Percentiles rank a stretch among this genome's conserved stretches.
Evolutionary conservation across 352 stramenopile species (phyloP).

Genomic region (Phytophthora gonapodyides): DNA sequence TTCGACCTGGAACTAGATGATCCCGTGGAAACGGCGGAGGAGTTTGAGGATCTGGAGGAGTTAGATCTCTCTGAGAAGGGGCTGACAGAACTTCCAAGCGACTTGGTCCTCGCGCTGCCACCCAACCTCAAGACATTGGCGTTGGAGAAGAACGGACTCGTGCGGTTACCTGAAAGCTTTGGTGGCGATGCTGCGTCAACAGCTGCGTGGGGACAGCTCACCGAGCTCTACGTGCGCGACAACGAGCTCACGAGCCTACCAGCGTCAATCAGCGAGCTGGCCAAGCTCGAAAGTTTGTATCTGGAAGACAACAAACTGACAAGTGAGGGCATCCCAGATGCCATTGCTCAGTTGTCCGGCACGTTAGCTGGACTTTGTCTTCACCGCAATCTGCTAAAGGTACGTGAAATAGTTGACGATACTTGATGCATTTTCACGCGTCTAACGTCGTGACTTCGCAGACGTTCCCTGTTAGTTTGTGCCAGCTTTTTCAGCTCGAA

Average conservation of each 20-base stretch:
- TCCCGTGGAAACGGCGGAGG: slow-evolving; percentile 57
- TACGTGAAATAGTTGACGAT: slow-evolving; percentile 16
- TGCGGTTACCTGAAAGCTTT: slow-evolving; percentile 56
- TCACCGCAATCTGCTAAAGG: slow-evolving; percentile 80
- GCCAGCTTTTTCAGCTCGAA: slow-evolving; percentile 66
- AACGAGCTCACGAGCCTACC: slow-evolving; percentile 72
- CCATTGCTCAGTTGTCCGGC: slow-evolving; percentile 48
- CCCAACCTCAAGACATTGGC: slow-evolving; percentile 76
- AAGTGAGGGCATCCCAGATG: slow-evolving; percentile 55
- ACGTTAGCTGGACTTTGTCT: slow-evolving; percentile 72
- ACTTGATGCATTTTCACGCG: neutral
- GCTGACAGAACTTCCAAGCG: slow-evolving; percentile 55
- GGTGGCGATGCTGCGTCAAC: slow-evolving; percentile 24
- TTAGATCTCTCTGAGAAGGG: slow-evolving; percentile 84
- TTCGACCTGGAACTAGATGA: slow-evolving; percentile 76
- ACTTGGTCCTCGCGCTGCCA: slow-evolving; percentile 57
- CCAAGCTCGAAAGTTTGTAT: slow-evolving; percentile 80
- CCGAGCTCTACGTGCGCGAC: slow-evolving; percentile 83
- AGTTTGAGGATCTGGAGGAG: slow-evolving; percentile 77
- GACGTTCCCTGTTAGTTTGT: slow-evolving; percentile 68
- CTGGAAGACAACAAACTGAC: slow-evolving; percentile 88
- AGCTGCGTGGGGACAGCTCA: slow-evolving; percentile 51
- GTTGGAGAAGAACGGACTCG: slow-evolving; percentile 80
- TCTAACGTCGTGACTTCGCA: slow-evolving; percentile 23
- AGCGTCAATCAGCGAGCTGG: slow-evolving; percentile 49